A percentile compares a stretch with the other conserved stretches of the same genome.
These are phyloP conservation scores for Coemansia sp. DNA, from an alignment of 371 early-diverging fungal species.

Conservation along the genomic window DNA sequence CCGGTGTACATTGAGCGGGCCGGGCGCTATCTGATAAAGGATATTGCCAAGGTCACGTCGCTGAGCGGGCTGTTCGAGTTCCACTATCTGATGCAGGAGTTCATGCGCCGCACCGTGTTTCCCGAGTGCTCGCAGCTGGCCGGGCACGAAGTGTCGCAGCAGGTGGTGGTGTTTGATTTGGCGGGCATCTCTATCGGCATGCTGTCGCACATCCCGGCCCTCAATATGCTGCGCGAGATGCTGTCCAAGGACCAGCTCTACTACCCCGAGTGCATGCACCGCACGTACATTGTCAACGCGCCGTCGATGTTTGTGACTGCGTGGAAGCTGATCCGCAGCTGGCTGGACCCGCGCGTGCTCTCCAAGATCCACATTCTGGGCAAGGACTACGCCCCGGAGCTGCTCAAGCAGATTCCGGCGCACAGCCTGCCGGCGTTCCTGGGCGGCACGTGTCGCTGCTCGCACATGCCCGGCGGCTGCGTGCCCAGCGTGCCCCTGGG, in stretches of 20 bases:
- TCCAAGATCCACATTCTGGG: slow-evolving; percentile 80
- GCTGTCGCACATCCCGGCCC: slow-evolving; percentile 77
- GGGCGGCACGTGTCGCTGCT: slow-evolving; percentile 78
- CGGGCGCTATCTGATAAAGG: slow-evolving; percentile 69
- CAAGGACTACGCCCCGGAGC: slow-evolving; percentile 61
- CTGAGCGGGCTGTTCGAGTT: slow-evolving; percentile 67
- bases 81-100: slow-evolving; percentile 79
- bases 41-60: slow-evolving; percentile 64
- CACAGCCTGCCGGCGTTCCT: slow-evolving; percentile 74
- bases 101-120: slow-evolving; percentile 68
- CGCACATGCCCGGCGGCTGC: slow-evolving; percentile 75
- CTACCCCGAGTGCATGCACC: slow-evolving; percentile 81
- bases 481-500: slow-evolving; percentile 50
- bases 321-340: slow-evolving; percentile 78
- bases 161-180: slow-evolving; percentile 83
- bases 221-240: slow-evolving; percentile 70
- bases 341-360: slow-evolving; percentile 81
- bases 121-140: slow-evolving; percentile 68
- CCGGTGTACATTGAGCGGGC: slow-evolving; percentile 82
- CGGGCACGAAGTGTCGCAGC: slow-evolving; percentile 67
- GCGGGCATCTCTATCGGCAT: slow-evolving; percentile 59
- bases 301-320: slow-evolving; percentile 79
- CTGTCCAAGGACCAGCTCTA: slow-evolving; percentile 79
- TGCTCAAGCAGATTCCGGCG: slow-evolving; percentile 72
- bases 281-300: slow-evolving; percentile 79